Base-by-base conservation (phyloP, 768 basidiomycete species). In the Panaeolus papilionaceus region DNA sequence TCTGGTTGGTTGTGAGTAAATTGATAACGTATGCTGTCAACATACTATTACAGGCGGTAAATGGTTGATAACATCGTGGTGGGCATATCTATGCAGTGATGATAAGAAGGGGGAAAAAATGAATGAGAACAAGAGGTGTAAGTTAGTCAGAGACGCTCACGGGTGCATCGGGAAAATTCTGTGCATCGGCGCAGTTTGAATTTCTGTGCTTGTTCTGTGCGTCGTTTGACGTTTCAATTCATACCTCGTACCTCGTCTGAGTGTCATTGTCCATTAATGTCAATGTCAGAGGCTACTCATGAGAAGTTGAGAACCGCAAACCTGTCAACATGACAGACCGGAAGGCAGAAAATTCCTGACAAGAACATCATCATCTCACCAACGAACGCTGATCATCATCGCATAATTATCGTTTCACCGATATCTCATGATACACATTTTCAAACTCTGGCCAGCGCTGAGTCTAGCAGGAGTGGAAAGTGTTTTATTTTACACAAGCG, bases 161-260 rank as follows among this genome's bases (percentile, higher is more conserved):
- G 28, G 28, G 28, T 4, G 28, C 2, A 2, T 33, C 16, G 18
- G 16, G 47, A 49, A 26, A 8, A 8, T n/a, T n/a, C n/a, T n/a
- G n/a, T n/a, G n/a, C n/a, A n/a, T n/a, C n/a, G n/a, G n/a, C n/a
- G n/a, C n/a, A n/a, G n/a, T n/a, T n/a, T n/a, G n/a, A n/a, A n/a
- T n/a, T n/a, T n/a, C n/a, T n/a, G n/a, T n/a, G n/a, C n/a, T n/a
- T n/a, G 2, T 26, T 26, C n/a, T 49, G 18, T 16, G 45, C 18
- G 18, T 16, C 14, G 16, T 20, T 16, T 47, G 16, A 23, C 47
- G n/a, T 20, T 49, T 20, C 16, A 49, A 9, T 26, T 6, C n/a
- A 49, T 20, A 49, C 47, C 47, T 49, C n/a, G n/a, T n/a, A 49
- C 47, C 47, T 49, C 47, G 26, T 49, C 26, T 49, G 47, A 20